These are phyloP conservation scores for Solanum chiquidenum DNA, from an alignment of 257 asterid species.

Conservation along the genomic window DNA sequence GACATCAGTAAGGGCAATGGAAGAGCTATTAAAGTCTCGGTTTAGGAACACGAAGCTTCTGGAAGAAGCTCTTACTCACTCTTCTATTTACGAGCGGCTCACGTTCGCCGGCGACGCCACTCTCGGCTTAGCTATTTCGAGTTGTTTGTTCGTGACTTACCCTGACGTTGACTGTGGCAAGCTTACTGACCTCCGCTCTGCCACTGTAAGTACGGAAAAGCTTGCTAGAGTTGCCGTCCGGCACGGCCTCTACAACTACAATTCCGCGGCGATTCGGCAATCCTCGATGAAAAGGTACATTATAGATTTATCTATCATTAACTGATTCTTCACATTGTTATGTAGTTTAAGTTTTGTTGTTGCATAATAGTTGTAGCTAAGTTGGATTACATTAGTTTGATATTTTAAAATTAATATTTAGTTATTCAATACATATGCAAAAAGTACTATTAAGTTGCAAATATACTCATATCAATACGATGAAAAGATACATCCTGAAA, in stretches of 20 bases:
- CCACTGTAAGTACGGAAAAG: constrained; percentile 67
- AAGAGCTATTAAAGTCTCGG: constrained; percentile 31
- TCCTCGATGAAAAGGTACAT: neutral
- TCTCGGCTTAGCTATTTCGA: constrained; percentile 44
- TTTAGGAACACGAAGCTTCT: constrained; percentile 44
- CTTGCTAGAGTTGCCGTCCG: constrained; percentile 71
- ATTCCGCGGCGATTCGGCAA: constrained; percentile 25
- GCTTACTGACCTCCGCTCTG: constrained; percentile 57
- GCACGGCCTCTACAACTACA: constrained; percentile 34
- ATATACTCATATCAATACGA: neutral
- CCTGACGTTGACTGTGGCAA: constrained; percentile 47
- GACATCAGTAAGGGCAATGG: constrained; percentile 33
- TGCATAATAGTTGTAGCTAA: neutral
- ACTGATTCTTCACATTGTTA: neutral
- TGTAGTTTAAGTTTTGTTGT: neutral
- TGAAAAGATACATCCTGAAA: neutral
- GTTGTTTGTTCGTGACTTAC: constrained; percentile 31
- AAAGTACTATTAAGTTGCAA: neutral
- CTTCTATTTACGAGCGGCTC: constrained; percentile 69
- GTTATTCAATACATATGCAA: neutral
- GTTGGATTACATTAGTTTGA: neutral
- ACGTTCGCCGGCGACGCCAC: constrained; percentile 72
- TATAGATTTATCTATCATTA: neutral
- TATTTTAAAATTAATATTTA: neutral
- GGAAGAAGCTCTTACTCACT: constrained; percentile 70